Base-by-base conservation (phyloP, 1,139 yeast genomes). In the Taphrina confusa region DNA sequence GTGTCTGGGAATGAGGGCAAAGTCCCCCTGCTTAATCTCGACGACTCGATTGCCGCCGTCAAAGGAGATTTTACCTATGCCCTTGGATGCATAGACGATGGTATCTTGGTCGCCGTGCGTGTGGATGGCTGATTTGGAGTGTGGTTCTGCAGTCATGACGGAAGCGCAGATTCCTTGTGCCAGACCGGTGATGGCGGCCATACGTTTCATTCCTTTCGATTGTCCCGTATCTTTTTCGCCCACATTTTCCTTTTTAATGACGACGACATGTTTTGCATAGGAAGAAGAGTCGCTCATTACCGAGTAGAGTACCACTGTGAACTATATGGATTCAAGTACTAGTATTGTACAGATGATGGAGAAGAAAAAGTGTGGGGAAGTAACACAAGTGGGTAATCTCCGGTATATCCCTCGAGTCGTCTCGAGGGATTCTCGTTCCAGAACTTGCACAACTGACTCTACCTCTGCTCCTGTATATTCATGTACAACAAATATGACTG, bases 31-130 rank as follows among this genome's bases (percentile, higher is more conserved):
- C 16, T 16, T 23, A 22, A 49, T 4, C 27, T 16, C 22, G n/a
- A 23, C 33, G n/a, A 28, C 22, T 18, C 14, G 9, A 11, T 22
- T 39, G n/a, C 54, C 54, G 16, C 22, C 54, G 8, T 31, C 54
- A 14, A 22, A 49, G 22, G 33, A 22, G 1, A 49, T 49, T 18
- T 33, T 36, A 30, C 54, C 54, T 42, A 34, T 22, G 2, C 54
- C 54, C 3, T 14, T 11, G 22, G 42, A 20, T 6, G 54, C 54
- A 36, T 49, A 49, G 40, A 49, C 54, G 12, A 49, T 20, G 30
- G 54, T 49, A 25, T 49, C 42, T 25, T 49, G 54, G 14, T 49
- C 54, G 33, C 54, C 54, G 44, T 49, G 54, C 16, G 40, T 33
- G 33, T 49, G 54, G 11, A 49, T 18, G 12, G 30, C 54, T 8